These are phyloP conservation scores for Nemania abortiva DNA, from an alignment of 2,329 filamentous ascomycete species.

Conservation along the genomic window DNA sequence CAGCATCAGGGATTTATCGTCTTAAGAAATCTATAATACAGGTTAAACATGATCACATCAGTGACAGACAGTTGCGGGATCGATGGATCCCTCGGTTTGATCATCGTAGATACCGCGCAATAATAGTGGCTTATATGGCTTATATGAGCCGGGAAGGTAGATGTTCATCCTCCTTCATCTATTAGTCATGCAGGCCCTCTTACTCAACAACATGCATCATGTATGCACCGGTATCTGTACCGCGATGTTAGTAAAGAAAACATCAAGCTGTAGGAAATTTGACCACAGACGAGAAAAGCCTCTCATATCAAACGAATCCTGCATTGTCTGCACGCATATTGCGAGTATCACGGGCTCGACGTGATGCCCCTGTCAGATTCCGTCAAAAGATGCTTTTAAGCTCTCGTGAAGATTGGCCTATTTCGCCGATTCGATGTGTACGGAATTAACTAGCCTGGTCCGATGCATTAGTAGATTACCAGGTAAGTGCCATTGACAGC, in stretches of 20 bases:
- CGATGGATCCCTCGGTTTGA: not conserved
- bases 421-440: not conserved
- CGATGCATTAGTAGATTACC: not conserved
- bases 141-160: not conserved
- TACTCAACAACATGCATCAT: not conserved
- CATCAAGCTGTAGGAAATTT: not conserved
- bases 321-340: constrained; percentile 3
- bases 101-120: not conserved
- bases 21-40: not conserved
- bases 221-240: not conserved
- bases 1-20: not conserved
- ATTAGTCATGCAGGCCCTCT: not conserved
- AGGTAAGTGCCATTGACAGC: not conserved
- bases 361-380: constrained; percentile 9
- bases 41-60: not conserved
- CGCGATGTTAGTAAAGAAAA: not conserved
- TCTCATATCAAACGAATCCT: not conserved
- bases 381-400: not conserved
- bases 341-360: constrained; percentile 6
- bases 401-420: not conserved
- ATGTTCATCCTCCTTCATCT: not conserved
- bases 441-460: not conserved
- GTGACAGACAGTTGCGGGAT: too few species aligned
- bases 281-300: constrained; percentile 2
- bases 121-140: not conserved